Evolutionary conservation across 2,329 filamentous ascomycete species (phyloP), one percentile per base, ranked within the genome.

Genomic region (Colletotrichum sp.): DNA sequence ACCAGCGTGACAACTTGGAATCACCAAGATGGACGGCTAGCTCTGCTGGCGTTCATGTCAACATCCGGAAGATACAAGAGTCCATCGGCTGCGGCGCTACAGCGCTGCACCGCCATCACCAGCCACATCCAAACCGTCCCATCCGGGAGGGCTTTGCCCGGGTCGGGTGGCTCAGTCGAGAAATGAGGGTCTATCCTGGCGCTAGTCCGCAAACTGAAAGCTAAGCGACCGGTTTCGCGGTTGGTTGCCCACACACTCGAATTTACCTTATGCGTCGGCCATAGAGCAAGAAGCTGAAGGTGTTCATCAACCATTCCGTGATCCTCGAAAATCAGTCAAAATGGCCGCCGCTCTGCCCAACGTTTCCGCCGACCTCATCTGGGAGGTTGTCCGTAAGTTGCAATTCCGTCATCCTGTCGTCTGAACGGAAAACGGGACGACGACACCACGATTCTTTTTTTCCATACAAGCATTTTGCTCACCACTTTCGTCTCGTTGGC

Each of bases 351-450:
- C 81, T 73, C 88, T 91, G 80, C 86, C 92, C 82, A 95, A 95
- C 90, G 90, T 98, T 84, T 97, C 95, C 86, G 87, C 93, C 84
- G 96, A 98, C 88, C 91, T 98, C 82, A 89, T 98, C 90, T 98
- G 96, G 96, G 93, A 96, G 91, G 89, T 97, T 86, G 93, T 93
- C 90, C 95, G 96, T 98, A 93, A 87, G 95, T 95, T 75, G 21
- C 64, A 75, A 54, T 24, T 21, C 24, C 38, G 66, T 38, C 71
- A 61, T 33, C 36, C 33, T 8, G 24, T n/a, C 38, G 63, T 43
- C 24, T 31, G 55, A 34, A 47, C 18, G 7, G 18, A 27, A 47
- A 13, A 34, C 34, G 24, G 21, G 16, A 29, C 47, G 33, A 34
- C 24, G 12, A 24, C 29, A 43, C 33, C 27, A 29, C 54, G 16